A percentile compares a stretch with the other conserved stretches of the same genome.
These are phyloP conservation scores for Pelagophyceae sp. DNA, from an alignment of 352 stramenopile genomes.

Conservation along the genomic window DNA sequence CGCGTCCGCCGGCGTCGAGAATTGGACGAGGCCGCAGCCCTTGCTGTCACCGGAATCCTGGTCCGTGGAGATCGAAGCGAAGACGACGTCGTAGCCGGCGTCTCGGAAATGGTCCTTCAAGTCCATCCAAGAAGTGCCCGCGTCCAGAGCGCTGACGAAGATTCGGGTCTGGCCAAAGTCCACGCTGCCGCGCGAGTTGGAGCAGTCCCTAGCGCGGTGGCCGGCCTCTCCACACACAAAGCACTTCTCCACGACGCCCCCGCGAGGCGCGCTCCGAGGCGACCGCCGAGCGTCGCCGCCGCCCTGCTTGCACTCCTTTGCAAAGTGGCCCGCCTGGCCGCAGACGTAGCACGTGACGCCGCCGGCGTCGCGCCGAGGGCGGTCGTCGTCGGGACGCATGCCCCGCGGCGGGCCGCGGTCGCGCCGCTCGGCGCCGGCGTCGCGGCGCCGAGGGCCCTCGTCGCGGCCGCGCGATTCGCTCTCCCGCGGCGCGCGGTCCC, in stretches of 20 bases:
- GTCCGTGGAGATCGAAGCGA: slow-evolving; percentile 49
- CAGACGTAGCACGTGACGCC: neutral
- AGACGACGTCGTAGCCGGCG: slow-evolving; percentile 46
- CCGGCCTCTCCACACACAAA: neutral
- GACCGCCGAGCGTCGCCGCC: neutral
- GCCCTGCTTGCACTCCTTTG: neutral
- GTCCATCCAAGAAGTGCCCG: slow-evolving; percentile 8
- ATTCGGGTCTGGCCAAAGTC: neutral
- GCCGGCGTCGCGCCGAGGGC: neutral
- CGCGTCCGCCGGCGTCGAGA: slow-evolving; percentile 45
- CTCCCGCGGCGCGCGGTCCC: no score
- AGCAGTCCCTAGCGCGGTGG: neutral
- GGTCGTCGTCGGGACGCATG: no score
- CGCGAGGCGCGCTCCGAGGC: no score
- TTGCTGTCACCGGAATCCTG: slow-evolving; percentile 42
- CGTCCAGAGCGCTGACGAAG: neutral
- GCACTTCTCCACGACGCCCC: neutral
- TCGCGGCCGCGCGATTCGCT: no score
- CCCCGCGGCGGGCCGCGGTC: no score
- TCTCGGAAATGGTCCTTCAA: slow-evolving; percentile 53
- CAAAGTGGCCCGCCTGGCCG: neutral
- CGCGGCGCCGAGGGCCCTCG: no score
- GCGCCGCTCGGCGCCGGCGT: no score
- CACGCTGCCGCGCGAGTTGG: neutral
- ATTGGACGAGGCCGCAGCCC: slow-evolving; percentile 53